phyloP scores from a whole-genome alignment of 306 rosid genomes.

The Trifolium fragiferum region DNA sequence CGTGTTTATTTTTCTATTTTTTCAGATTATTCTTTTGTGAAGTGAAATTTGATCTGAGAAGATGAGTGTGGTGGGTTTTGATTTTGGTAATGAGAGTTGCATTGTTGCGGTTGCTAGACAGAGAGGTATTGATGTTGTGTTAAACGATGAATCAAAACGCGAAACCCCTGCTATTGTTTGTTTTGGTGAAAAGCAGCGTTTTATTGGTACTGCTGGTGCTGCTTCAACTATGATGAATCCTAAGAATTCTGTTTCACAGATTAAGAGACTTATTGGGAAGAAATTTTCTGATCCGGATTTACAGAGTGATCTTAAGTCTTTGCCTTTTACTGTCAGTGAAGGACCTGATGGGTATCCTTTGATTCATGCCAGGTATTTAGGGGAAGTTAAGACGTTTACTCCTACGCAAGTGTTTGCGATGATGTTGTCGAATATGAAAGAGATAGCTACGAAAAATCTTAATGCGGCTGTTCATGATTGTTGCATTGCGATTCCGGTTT shows the following conservation, averaged over 20 bases:
- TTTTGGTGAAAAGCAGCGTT: constrained; percentile 94
- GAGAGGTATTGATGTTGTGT: constrained; percentile 94
- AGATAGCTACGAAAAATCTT: constrained; percentile 78
- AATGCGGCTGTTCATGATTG: constrained; percentile 84
- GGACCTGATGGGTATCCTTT: constrained; percentile 88
- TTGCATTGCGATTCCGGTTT: constrained; percentile 89
- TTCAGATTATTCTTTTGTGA: not conserved
- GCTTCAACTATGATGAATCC: constrained; percentile 95
- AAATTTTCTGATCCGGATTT: constrained; percentile 76
- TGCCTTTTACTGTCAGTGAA: constrained; percentile 68
- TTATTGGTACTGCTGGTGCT: constrained; percentile 96
- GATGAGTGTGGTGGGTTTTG: constrained; percentile 99
- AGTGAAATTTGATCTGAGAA: constrained; percentile 28
- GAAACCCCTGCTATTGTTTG: constrained; percentile 93
- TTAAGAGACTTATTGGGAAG: constrained; percentile 76
- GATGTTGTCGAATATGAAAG: constrained; percentile 78
- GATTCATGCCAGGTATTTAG: constrained; percentile 72
- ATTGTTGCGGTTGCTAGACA: constrained; percentile 94
- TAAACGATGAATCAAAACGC: constrained; percentile 93
- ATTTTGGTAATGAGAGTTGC: constrained; percentile 95
- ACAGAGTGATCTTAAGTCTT: constrained; percentile 73
- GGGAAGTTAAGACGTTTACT: constrained; percentile 67
- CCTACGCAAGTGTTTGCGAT: constrained; percentile 88
- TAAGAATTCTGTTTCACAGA: constrained; percentile 82
- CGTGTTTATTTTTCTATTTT: not conserved